These are phyloP conservation scores for Macrotyloma uniflorum DNA, from an alignment of 306 rosid genomes.

Conservation along the genomic window DNA sequence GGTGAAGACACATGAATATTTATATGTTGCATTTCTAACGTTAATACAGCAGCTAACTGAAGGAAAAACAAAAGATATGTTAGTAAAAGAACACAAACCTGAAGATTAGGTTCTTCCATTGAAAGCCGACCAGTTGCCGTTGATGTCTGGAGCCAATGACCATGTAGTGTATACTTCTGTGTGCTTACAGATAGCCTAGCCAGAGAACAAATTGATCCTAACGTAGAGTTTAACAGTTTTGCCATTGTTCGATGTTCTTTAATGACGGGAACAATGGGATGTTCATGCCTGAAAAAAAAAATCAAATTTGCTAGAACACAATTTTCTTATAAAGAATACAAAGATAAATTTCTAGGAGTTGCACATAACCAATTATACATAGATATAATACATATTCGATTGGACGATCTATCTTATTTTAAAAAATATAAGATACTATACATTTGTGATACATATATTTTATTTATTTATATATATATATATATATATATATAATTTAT, in stretches of 20 bases:
- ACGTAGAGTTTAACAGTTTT: slow-evolving; percentile 85
- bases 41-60: neutral
- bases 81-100: slow-evolving; percentile 58
- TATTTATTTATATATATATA: no score
- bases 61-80: slow-evolving; percentile 28
- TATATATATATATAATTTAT: no score
- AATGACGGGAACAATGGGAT: slow-evolving; percentile 90
- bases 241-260: slow-evolving; percentile 94
- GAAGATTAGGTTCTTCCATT: slow-evolving; percentile 98
- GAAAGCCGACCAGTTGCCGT: slow-evolving; percentile 99
- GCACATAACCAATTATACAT: no score
- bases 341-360: no score
- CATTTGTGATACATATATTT: no score
- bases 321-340: neutral
- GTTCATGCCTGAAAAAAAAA: slow-evolving; percentile 80
- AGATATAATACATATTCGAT: no score
- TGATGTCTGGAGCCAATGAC: slow-evolving; percentile 96
- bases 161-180: slow-evolving; percentile 87
- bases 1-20: neutral
- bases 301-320: slow-evolving; percentile 13
- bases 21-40: neutral
- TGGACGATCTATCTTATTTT: no score
- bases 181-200: slow-evolving; percentile 72
- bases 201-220: slow-evolving; percentile 89
- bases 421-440: no score